Evolutionary conservation across 1,139 yeast species (phyloP).

Genomic region (Candida buenavistaensis): DNA sequence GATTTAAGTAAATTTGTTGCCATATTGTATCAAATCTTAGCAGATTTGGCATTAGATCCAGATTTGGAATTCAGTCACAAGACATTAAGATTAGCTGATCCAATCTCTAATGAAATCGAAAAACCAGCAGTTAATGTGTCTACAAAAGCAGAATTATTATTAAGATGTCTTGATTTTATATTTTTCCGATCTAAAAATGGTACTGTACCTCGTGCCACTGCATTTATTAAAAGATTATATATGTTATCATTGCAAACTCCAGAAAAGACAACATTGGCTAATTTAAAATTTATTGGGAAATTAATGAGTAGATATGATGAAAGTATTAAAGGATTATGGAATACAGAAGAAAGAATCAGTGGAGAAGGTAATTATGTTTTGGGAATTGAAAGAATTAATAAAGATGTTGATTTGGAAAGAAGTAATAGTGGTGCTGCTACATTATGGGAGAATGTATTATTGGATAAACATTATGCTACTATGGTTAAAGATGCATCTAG

Average conservation of each 20-base stretch:
- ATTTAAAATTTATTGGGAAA: conserved; percentile 74
- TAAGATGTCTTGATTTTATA: conserved; percentile 75
- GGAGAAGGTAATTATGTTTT: conserved; percentile 70
- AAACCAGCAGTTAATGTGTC: conserved; percentile 81
- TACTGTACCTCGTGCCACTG: conserved; percentile 69
- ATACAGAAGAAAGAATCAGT: conserved; percentile 80
- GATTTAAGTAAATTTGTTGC: conserved; percentile 73
- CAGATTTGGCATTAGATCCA: conserved; percentile 71
- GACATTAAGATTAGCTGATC: conserved; percentile 76
- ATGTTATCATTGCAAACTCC: conserved; percentile 72
- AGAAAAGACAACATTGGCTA: conserved; percentile 81
- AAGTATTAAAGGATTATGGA: conserved; percentile 70
- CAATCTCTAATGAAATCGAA: conserved; percentile 45
- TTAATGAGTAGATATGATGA: conserved; percentile 66
- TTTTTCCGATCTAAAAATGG: conserved; percentile 80
- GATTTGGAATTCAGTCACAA: conserved; percentile 86
- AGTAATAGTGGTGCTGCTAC: conserved; percentile 86
- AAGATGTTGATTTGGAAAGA: conserved; percentile 62
- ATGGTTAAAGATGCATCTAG: conserved; percentile 57
- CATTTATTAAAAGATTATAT: conserved; percentile 80
- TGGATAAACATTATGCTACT: conserved; percentile 82
- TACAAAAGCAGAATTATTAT: conserved; percentile 81
- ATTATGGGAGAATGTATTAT: conserved; percentile 79
- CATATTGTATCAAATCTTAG: conserved; percentile 65
- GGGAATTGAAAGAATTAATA: conserved; percentile 52